These are phyloP conservation scores for Cyberlindnera nakhonratchasimensis DNA, from an alignment of 805 yeast species.

Conservation along the genomic window DNA sequence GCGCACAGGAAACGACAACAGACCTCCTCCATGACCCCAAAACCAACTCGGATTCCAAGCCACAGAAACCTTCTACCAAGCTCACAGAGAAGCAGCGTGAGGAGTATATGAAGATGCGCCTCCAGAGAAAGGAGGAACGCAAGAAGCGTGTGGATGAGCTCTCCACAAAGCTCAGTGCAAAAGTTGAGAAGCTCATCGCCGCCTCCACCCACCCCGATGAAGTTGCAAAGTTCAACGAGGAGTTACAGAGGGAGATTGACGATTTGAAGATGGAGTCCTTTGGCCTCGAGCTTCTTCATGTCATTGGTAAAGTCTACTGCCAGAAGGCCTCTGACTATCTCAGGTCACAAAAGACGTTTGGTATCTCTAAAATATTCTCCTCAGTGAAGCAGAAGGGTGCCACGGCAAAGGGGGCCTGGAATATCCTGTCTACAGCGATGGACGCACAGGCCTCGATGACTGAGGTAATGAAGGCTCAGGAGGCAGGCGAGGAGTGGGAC, in stretches of 20 bases:
- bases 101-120: constrained; percentile 47
- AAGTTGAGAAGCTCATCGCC: constrained; percentile 42
- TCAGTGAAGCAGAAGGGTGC: constrained; percentile 81
- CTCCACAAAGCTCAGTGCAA: constrained; percentile 43
- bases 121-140: constrained; percentile 50
- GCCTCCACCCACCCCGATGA: constrained; percentile 47
- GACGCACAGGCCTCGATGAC: constrained; percentile 83
- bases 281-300: constrained; percentile 81
- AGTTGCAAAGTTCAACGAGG: constrained; percentile 44
- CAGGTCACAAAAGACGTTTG: constrained; percentile 76
- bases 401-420: constrained; percentile 78
- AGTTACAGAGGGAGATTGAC: constrained; percentile 61
- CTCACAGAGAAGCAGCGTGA: constrained; percentile 44
- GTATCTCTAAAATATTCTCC: constrained; percentile 80
- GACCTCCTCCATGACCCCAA: constrained; percentile 12
- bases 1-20: constrained; percentile 5
- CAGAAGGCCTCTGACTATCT: constrained; percentile 71
- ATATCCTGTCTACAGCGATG: constrained; percentile 75
- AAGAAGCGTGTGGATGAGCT: constrained; percentile 49
- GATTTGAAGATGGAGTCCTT: constrained; percentile 91
- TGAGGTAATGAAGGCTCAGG: constrained; percentile 69
- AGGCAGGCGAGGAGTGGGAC: constrained; percentile 46
- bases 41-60: not conserved
- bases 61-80: constrained; percentile 15
- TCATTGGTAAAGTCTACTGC: constrained; percentile 77